These are phyloP conservation scores for Bolboschoenus planiculmis DNA, from an alignment of 176 grass and related monocot genomes.

Conservation along the genomic window DNA sequence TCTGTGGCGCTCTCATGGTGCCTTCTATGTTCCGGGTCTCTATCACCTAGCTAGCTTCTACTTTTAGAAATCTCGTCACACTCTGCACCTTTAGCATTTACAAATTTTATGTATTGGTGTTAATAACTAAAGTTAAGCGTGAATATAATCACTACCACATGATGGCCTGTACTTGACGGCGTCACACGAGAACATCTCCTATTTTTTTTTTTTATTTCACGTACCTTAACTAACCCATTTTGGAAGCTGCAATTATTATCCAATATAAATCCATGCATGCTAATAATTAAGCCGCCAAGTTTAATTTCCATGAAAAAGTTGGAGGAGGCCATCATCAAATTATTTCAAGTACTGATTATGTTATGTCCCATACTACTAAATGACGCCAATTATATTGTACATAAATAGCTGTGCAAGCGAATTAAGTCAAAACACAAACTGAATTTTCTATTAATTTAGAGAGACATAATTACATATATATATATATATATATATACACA, in stretches of 20 bases:
- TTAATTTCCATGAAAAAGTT: not conserved
- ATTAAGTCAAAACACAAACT: too few species aligned
- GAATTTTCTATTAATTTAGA: too few species aligned
- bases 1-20: not conserved
- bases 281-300: not conserved
- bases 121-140: not conserved
- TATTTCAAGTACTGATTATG: not conserved
- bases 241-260: conserved; percentile 16
- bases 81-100: not conserved
- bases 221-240: conserved; percentile 25
- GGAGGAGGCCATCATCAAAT: not conserved
- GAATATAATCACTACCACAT: not conserved
- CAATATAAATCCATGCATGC: not conserved
- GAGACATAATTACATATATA: too few species aligned
- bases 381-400: too few species aligned
- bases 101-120: too few species aligned
- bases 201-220: not conserved
- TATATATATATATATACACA: too few species aligned
- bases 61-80: not conserved
- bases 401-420: too few species aligned
- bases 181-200: not conserved
- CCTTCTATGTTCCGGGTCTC: not conserved
- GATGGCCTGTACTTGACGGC: not conserved
- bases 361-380: too few species aligned
- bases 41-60: not conserved